Conservation (phyloP, 371 early-diverging fungal species). For the Rhizopus sp. region DNA sequence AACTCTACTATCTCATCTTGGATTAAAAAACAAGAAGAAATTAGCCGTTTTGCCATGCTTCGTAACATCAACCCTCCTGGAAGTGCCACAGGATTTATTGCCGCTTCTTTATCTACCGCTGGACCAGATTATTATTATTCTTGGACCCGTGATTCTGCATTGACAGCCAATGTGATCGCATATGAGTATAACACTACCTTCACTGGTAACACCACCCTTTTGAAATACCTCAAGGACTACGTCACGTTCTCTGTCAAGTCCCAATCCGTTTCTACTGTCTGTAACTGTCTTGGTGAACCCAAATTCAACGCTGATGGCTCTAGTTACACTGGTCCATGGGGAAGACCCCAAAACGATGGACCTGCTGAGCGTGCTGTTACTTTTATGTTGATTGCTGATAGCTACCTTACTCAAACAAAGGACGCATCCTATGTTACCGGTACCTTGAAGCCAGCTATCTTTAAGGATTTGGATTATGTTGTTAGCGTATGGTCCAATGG, state of each 20-base stretch:
- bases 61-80: conserved; percentile 43
- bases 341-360: conserved; percentile 83
- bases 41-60: conserved; percentile 26
- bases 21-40: conserved; percentile 16
- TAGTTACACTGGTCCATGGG: conserved; percentile 59
- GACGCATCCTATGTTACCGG: conserved; percentile 29
- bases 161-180: conserved; percentile 55
- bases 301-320: conserved; percentile 72
- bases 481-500: conserved; percentile 42
- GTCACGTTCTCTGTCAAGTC: conserved; percentile 37
- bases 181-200: conserved; percentile 23
- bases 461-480: conserved; percentile 66
- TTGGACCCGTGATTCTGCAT: conserved; percentile 79
- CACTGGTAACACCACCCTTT: conserved; percentile 14
- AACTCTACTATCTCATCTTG: conserved; percentile 27
- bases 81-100: conserved; percentile 35
- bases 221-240: conserved; percentile 30
- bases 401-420: conserved; percentile 27
- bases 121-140: conserved; percentile 76
- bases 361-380: conserved; percentile 73
- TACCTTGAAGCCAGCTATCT: conserved; percentile 32
- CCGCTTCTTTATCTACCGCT: conserved; percentile 37
- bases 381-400: conserved; percentile 50
- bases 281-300: conserved; percentile 74
- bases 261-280: conserved; percentile 32